These are phyloP conservation scores for Nannochloropsis salina DNA, from an alignment of 108 stramenopile genomes.

Conservation along the genomic window DNA sequence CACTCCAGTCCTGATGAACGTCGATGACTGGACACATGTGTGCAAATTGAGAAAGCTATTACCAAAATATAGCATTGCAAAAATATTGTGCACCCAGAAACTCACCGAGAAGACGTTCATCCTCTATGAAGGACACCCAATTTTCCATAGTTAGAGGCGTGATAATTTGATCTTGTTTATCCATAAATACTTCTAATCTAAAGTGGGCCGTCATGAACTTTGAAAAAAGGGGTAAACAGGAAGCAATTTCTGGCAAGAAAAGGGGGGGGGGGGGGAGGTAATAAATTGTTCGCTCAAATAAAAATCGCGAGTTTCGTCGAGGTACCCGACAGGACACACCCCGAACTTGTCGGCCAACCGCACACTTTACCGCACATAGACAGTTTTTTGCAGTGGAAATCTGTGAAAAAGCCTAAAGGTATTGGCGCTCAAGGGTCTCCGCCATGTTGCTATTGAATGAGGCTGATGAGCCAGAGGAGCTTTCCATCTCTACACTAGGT, in stretches of 20 bases:
- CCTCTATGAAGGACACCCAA: not conserved
- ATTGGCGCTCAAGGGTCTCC: no score
- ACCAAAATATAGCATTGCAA: constrained; percentile 1
- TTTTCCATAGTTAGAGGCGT: not conserved
- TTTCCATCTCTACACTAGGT: not conserved
- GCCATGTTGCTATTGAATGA: no score
- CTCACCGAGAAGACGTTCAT: not conserved
- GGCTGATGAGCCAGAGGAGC: not conserved
- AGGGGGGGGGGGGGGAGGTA: no score
- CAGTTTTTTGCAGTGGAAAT: no score
- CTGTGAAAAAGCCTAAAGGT: no score
- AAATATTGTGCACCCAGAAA: not conserved
- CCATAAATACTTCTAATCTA: not conserved
- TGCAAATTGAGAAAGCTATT: not conserved
- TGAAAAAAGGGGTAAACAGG: not conserved
- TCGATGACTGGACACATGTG: not conserved
- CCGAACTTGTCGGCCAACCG: no score
- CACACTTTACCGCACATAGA: no score
- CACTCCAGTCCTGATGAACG: constrained; percentile 2
- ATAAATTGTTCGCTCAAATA: no score
- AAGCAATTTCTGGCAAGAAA: not conserved
- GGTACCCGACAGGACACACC: no score
- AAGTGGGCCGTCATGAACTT: not conserved
- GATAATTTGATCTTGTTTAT: not conserved
- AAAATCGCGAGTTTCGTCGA: no score